Base-by-base conservation (phyloP, 2,329 filamentous ascomycete genomes). In the Gnomoniopsis smithogilvyi region DNA sequence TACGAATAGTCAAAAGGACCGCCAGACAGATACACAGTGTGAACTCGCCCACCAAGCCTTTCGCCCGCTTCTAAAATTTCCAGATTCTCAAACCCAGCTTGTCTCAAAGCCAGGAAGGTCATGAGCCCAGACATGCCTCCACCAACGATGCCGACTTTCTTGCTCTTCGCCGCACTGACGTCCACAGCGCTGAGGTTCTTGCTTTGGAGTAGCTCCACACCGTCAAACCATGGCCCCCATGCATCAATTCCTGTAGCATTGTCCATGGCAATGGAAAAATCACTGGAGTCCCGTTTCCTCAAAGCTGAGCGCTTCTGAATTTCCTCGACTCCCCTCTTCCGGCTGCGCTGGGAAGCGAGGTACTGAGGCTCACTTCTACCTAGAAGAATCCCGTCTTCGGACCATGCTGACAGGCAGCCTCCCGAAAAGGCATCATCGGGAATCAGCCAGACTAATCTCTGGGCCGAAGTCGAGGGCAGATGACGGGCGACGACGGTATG, bases 81-180 rank as follows among this genome's bases (percentile, higher is more conserved):
- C 72, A 86, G 78, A 68, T 88, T 83, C 38, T 78, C 76, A 54
- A 89, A 76, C 3, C 86, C 86, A 2, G 77, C 74, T 61, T 79
- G 75, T 3, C 68, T 82, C 68, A 71, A 79, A 74, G 71, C 69
- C 8, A 84, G 72, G 59, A 74, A 79, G 1, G 80, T 87, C 79
- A 88, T 84, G 50, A 90, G 70, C 0, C 86, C 86, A 2, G 83
- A 76, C 80, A 89, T 88, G 7, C 86, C 86, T 14, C 80, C 86
- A 17, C 87, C 87, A 4, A 89, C 74, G 50, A 90, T 89, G 54
- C 79, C 86, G 62, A 89, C 78, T 49, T 74, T 72, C 68, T 85
- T 86, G 62, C 70, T 74, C 73, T 88, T 88, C 34, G 80, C 79
- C 8, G 76, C 70, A 3, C 75, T 69, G 6, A 81, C 82, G 62